These are phyloP conservation scores for Aphanoascus verrucosus DNA, from an alignment of 2,329 filamentous ascomycete species.

Conservation along the genomic window DNA sequence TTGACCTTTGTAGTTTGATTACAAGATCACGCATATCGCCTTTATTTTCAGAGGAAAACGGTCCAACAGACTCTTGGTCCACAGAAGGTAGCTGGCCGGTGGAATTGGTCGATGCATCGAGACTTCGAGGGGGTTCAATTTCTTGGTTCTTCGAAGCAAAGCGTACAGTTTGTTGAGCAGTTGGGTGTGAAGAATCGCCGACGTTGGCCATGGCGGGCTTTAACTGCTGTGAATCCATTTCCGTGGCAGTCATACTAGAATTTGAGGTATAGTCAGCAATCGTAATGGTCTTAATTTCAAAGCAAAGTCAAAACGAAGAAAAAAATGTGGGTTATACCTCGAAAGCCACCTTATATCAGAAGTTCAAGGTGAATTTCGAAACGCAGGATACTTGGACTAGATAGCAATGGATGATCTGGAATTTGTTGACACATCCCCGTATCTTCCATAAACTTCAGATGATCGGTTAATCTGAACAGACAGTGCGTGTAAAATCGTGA, in stretches of 20 bases:
- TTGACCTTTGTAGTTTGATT: slow-evolving; percentile 59
- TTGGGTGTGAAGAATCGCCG: not conserved
- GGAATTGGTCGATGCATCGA: slow-evolving; percentile 21
- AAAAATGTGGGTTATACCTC: not conserved
- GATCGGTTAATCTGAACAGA: not conserved
- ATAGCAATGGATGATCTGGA: not conserved
- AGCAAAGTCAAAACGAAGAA: not conserved
- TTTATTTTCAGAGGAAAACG: slow-evolving; percentile 30
- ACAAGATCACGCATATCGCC: slow-evolving; percentile 63
- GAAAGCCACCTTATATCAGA: not conserved
- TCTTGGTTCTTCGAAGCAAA: slow-evolving; percentile 63
- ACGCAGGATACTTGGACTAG: not conserved
- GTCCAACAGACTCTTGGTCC: not conserved
- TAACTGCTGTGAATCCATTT: not conserved
- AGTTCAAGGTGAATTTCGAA: not conserved
- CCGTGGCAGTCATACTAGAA: not conserved
- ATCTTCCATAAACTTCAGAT: not conserved
- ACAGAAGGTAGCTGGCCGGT: slow-evolving; percentile 16
- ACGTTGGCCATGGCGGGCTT: slow-evolving; percentile 10
- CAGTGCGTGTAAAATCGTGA: not conserved
- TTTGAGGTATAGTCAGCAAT: not conserved
- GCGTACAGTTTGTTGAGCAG: slow-evolving; percentile 45
- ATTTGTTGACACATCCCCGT: slow-evolving; percentile 5
- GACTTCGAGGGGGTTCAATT: slow-evolving; percentile 45
- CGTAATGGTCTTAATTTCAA: not conserved